Evolutionary conservation across 352 stramenopile genomes (phyloP).

Genomic region (Globisporangium perplexum): DNA sequence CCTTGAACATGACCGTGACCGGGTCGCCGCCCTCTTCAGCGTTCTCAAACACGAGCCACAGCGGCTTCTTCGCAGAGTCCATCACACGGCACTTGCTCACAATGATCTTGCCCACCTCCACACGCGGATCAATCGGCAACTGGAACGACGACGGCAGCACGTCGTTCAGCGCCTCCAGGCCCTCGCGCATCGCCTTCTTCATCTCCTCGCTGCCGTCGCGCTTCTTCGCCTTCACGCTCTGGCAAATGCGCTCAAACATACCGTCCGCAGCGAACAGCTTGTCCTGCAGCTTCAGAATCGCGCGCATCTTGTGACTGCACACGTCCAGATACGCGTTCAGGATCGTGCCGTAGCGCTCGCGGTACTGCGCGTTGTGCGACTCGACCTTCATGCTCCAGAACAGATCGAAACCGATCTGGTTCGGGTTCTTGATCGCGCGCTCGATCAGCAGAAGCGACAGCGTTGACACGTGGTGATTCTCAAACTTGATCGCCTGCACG

Average conservation of each 20-base stretch:
- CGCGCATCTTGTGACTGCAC: slow-evolving; percentile 88
- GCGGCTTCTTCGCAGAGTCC: slow-evolving; percentile 86
- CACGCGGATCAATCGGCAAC: slow-evolving; percentile 76
- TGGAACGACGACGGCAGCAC: slow-evolving; percentile 84
- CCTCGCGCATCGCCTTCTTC: slow-evolving; percentile 75
- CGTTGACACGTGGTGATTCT: slow-evolving; percentile 79
- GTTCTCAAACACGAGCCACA: slow-evolving; percentile 89
- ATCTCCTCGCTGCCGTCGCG: slow-evolving; percentile 75
- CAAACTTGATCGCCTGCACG: slow-evolving; percentile 87
- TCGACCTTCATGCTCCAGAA: slow-evolving; percentile 91
- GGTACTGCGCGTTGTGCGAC: slow-evolving; percentile 74
- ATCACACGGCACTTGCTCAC: slow-evolving; percentile 88
- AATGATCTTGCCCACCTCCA: slow-evolving; percentile 81
- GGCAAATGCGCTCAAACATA: slow-evolving; percentile 80
- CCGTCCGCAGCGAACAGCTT: slow-evolving; percentile 75
- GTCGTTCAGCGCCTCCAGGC: slow-evolving; percentile 78
- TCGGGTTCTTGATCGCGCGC: slow-evolving; percentile 84
- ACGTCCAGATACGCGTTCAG: slow-evolving; percentile 82
- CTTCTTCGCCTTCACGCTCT: slow-evolving; percentile 82
- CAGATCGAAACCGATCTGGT: slow-evolving; percentile 85
- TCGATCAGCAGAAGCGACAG: slow-evolving; percentile 79
- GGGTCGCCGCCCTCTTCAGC: slow-evolving; percentile 71
- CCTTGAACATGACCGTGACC: slow-evolving; percentile 92
- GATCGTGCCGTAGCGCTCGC: slow-evolving; percentile 74
- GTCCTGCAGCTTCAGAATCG: slow-evolving; percentile 89